Percentiles rank a stretch among this genome's conserved stretches.
These are phyloP conservation scores for Penicillium lividum DNA, from an alignment of 495 filamentous ascomycete species.

Conservation along the genomic window DNA sequence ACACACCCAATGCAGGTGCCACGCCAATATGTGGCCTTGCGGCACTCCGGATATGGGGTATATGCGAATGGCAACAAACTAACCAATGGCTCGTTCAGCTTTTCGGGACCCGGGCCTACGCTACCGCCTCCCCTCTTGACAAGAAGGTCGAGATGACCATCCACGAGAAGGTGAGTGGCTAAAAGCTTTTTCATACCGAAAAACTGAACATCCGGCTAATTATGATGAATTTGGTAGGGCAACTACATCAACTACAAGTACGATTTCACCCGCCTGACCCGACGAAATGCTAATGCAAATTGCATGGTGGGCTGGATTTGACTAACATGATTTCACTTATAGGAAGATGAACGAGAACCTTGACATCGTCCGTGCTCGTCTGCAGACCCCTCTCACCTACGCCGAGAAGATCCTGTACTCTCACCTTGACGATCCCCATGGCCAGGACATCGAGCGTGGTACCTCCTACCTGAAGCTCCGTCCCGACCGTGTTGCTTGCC, in stretches of 20 bases:
- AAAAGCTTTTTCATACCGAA: background rate
- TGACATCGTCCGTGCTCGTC: conserved; percentile 77
- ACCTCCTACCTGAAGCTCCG: conserved; percentile 93
- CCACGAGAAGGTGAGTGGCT: conserved; percentile 61
- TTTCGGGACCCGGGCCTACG: conserved; percentile 55
- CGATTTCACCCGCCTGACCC: conserved; percentile 21
- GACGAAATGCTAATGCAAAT: background rate
- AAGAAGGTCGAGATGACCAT: conserved; percentile 83
- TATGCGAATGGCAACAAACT: conserved; percentile 13
- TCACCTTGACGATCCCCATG: conserved; percentile 95
- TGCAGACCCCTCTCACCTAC: conserved; percentile 91
- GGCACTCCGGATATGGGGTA: conserved; percentile 10
- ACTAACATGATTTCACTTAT: conserved; percentile 45
- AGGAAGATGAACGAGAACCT: conserved; percentile 99
- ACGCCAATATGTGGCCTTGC: conserved; percentile 13
- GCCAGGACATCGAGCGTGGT: conserved; percentile 93
- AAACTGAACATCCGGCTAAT: conserved; percentile 22
- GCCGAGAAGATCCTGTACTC: conserved; percentile 99
- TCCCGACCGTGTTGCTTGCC: conserved; percentile 97
- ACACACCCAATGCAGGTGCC: background rate
- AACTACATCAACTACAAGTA: conserved; percentile 82
- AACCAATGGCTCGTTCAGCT: conserved; percentile 37
- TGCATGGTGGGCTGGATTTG: conserved; percentile 3
- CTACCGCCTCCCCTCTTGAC: conserved; percentile 65
- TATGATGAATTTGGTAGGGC: conserved; percentile 44